Percentiles rank a stretch among this genome's conserved stretches.
Conservation (phyloP, 768 basidiomycete species). For the Phanerodontia chrysosporium region DNA sequence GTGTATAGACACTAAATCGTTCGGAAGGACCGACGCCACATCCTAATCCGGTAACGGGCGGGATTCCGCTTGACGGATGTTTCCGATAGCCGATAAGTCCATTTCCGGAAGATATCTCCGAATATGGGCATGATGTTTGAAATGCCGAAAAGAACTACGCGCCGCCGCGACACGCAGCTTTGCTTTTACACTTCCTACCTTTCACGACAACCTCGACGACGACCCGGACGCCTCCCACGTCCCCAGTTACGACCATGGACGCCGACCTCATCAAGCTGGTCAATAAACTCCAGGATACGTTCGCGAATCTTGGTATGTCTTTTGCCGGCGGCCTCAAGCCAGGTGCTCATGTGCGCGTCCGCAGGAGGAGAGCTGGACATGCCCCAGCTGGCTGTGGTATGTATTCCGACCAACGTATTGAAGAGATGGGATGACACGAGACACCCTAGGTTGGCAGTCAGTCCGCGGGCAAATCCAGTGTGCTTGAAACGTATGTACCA, state of each 20-base stretch:
- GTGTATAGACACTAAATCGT: too few species aligned
- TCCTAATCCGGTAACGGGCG: too few species aligned
- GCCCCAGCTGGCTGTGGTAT: slow-evolving; percentile 86
- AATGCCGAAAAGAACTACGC: slow-evolving; percentile 1
- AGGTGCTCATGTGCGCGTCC: slow-evolving; percentile 9
- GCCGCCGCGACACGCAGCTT: slow-evolving; percentile 6
- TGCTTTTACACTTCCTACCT: not conserved
- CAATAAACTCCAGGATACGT: slow-evolving; percentile 93
- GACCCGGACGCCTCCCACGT: not conserved
- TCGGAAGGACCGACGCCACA: too few species aligned
- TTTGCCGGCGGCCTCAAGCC: not conserved
- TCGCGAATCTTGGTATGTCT: slow-evolving; percentile 75
- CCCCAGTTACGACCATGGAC: slow-evolving; percentile 57
- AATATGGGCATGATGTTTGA: not conserved
- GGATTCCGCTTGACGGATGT: too few species aligned
- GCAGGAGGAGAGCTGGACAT: slow-evolving; percentile 87
- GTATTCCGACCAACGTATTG: slow-evolving; percentile 28
- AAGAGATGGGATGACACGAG: not conserved
- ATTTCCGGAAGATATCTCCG: not conserved
- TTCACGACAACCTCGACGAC: slow-evolving; percentile 1
- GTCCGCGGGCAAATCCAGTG: slow-evolving; percentile 94
- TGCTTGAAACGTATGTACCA: slow-evolving; percentile 82
- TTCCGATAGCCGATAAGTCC: not conserved
- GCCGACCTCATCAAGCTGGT: slow-evolving; percentile 91
- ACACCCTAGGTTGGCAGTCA: slow-evolving; percentile 83